These are phyloP conservation scores for Aspergillus ostianus DNA, from an alignment of 495 filamentous ascomycete species.

Conservation along the genomic window DNA sequence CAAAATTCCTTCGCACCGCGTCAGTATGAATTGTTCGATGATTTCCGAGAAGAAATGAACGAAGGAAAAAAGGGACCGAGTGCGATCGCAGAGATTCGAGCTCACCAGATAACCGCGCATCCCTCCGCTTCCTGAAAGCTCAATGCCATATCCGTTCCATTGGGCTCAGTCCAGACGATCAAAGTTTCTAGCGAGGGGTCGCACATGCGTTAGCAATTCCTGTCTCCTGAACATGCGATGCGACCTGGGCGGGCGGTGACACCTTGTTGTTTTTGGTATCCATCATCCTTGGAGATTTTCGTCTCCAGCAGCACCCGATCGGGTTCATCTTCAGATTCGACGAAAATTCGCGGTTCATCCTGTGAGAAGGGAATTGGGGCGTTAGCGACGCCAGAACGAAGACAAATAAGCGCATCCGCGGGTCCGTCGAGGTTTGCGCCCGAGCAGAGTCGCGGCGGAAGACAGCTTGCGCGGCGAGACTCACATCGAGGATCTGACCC, in stretches of 20 bases:
- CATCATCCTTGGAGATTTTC: conserved; percentile 89
- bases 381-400: conserved; percentile 13
- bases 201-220: conserved; percentile 24
- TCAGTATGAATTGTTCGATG: conserved; percentile 6
- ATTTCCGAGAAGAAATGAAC: not conserved
- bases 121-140: conserved; percentile 98
- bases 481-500: conserved; percentile 73
- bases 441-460: conserved; percentile 11
- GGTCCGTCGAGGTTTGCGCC: conserved; percentile 20
- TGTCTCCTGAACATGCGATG: conserved; percentile 1
- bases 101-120: conserved; percentile 85
- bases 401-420: conserved; percentile 4
- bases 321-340: conserved; percentile 90
- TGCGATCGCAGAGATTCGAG: conserved; percentile 8
- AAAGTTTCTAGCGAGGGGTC: conserved; percentile 69
- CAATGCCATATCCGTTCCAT: conserved; percentile 91
- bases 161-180: conserved; percentile 93
- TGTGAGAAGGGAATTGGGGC: conserved; percentile 24
- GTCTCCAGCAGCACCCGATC: conserved; percentile 80
- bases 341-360: conserved; percentile 84
- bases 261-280: conserved; percentile 99
- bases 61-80: conserved; percentile 1
- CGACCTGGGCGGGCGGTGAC: conserved; percentile 20
- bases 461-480: conserved; percentile 31
- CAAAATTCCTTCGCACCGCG: conserved; percentile 71